Base-by-base conservation (phyloP, 2,329 filamentous ascomycete genomes). In the Aspergillus versicolor region DNA sequence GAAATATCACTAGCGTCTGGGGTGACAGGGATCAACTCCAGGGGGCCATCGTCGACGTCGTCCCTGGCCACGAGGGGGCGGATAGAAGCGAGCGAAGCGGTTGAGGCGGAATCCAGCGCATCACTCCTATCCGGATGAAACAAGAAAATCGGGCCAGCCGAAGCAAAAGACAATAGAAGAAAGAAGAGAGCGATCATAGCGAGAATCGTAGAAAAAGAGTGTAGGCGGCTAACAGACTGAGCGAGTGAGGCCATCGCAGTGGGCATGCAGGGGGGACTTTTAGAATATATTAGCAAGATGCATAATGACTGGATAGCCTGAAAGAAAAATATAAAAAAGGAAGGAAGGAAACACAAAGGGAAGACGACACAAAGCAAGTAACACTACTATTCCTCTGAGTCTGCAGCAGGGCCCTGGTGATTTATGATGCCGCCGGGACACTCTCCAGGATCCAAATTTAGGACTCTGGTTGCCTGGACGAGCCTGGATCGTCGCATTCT, bases 141-240 rank as follows among this genome's bases (percentile, higher is more conserved):
- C 38, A 61, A 65, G 57, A 62, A 57, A 48, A 72, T 69, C 62
- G 69, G 70, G 32, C 63, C 55, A 54, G 62, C 62, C 61, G 59
- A 58, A 48, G 56, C 62, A 49, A 48, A n/a, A 13, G 44, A 48
- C 24, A 56, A 41, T 22, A 63, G 15, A 15, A 56, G 47, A 54
- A 48, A 48, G 21, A 63, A 34, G 40, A 58, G 40, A 22, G 58
- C 17, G 15, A 44, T 17, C 52, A 59, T 52, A 13, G 15, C 46
- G n/a, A 50, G 21, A 49, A 51, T 34, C 4, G 22, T 40, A 45
- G 32, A 13, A 43, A 62, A 56, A 47, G 61, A 61, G 42, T 24
- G 56, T 24, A 51, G 9, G 37, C 22, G 22, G 48, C 52, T 42
- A 40, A 32, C 45, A 44, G 17, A 32, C 37, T 21, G 30, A 51